These are phyloP conservation scores for Colletotrichum sp. DNA, from an alignment of 2,329 filamentous ascomycete genomes.

Conservation along the genomic window DNA sequence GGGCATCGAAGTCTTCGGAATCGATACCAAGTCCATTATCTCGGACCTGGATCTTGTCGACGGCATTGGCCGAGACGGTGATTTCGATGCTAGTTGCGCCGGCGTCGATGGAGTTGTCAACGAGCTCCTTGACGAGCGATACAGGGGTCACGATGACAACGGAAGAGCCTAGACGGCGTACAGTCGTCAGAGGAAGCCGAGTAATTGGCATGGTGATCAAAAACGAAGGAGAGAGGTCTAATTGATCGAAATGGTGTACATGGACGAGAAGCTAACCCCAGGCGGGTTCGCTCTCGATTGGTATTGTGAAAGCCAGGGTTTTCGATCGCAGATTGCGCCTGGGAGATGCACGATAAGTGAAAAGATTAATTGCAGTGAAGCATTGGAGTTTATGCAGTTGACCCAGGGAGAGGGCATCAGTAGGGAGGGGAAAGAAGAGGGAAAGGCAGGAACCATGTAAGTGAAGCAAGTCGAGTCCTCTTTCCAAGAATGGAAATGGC, in stretches of 20 bases:
- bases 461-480: neutral
- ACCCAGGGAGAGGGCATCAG: neutral
- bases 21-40: constrained; percentile 78
- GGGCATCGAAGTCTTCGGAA: constrained; percentile 61
- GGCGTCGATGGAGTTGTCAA: constrained; percentile 80
- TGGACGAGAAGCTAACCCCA: neutral
- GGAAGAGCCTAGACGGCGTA: constrained; percentile 64
- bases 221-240: neutral
- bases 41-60: constrained; percentile 72
- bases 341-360: neutral
- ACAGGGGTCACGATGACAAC: constrained; percentile 64
- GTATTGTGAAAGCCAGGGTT: neutral
- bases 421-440: neutral
- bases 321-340: neutral
- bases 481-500: neutral
- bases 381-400: neutral
- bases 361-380: neutral
- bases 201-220: constrained; percentile 52
- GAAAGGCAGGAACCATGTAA: neutral
- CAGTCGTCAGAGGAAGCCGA: constrained; percentile 51
- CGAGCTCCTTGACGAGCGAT: constrained; percentile 74
- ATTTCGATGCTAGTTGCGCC: constrained; percentile 70
- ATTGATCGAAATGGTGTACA: neutral
- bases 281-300: neutral
- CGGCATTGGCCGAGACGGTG: constrained; percentile 66